phyloP scores from a whole-genome alignment of 345 rosid species.

The Syzygium oleosum region DNA sequence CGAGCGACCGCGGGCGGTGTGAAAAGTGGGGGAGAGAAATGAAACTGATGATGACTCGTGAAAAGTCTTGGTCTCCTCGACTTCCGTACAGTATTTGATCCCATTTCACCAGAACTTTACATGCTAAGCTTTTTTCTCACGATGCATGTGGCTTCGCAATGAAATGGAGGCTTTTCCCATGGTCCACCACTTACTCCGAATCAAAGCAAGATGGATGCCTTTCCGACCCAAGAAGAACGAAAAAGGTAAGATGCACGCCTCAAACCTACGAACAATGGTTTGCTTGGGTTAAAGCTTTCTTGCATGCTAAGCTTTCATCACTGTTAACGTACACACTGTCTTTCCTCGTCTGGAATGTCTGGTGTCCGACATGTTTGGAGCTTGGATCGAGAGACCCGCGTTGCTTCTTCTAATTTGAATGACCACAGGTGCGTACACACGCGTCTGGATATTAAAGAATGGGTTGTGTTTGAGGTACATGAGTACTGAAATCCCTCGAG shows the following conservation, averaged over 20 bases:
- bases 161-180: neutral
- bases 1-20: neutral
- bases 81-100: neutral
- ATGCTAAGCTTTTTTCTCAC: neutral
- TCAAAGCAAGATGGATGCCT: neutral
- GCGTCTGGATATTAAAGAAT: neutral
- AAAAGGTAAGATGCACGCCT: neutral
- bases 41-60: neutral
- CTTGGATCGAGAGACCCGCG: neutral
- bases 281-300: neutral
- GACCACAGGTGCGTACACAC: neutral
- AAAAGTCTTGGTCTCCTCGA: neutral
- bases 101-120: neutral
- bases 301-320: neutral
- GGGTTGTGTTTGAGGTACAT: neutral
- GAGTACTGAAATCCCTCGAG: neutral
- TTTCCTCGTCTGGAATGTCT: neutral
- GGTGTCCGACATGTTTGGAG: neutral
- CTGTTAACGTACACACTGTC: neutral
- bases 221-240: neutral
- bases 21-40: neutral
- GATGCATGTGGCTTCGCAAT: neutral
- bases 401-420: neutral
- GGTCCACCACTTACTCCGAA: neutral
- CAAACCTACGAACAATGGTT: neutral